Evolutionary conservation across 805 yeast genomes (phyloP).

Genomic region (Lipomyces spencermartinsiae): DNA sequence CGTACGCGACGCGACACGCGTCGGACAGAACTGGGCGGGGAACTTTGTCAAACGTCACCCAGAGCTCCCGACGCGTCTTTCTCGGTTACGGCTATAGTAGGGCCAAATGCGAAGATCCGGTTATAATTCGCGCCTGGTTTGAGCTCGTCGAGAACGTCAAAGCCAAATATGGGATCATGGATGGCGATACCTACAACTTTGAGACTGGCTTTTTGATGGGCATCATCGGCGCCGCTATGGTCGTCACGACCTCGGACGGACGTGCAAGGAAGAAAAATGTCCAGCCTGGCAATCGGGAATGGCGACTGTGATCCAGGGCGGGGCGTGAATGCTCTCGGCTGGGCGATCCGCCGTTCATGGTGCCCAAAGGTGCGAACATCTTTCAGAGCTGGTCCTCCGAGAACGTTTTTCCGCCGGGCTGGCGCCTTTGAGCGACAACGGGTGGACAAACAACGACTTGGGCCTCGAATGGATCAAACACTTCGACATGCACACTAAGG

Average conservation of each 20-base stretch:
- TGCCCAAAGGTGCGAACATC: constrained; percentile 11
- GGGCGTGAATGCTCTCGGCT: constrained; percentile 22
- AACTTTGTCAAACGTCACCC: not conserved
- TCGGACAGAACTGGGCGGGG: not conserved
- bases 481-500: constrained; percentile 15
- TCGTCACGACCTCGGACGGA: constrained; percentile 8
- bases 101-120: not conserved
- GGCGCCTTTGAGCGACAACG: constrained; percentile 15
- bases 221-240: constrained; percentile 2
- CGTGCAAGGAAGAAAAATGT: not conserved
- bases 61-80: not conserved
- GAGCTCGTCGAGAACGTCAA: not conserved
- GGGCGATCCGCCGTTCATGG: constrained; percentile 24
- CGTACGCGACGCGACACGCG: not conserved
- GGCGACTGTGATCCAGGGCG: constrained; percentile 3
- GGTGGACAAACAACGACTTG: constrained; percentile 12
- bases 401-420: constrained; percentile 11
- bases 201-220: constrained; percentile 6
- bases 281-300: constrained; percentile 1
- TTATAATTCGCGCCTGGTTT: not conserved
- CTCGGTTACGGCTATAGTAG: not conserved
- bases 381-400: constrained; percentile 10
- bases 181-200: constrained; percentile 9
- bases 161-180: constrained; percentile 7
- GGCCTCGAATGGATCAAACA: constrained; percentile 9